Percentiles rank a stretch among this genome's conserved stretches.
Evolutionary conservation across 2,329 filamentous ascomycete genomes (phyloP).

Genomic region (Annulohypoxylon truncatum): DNA sequence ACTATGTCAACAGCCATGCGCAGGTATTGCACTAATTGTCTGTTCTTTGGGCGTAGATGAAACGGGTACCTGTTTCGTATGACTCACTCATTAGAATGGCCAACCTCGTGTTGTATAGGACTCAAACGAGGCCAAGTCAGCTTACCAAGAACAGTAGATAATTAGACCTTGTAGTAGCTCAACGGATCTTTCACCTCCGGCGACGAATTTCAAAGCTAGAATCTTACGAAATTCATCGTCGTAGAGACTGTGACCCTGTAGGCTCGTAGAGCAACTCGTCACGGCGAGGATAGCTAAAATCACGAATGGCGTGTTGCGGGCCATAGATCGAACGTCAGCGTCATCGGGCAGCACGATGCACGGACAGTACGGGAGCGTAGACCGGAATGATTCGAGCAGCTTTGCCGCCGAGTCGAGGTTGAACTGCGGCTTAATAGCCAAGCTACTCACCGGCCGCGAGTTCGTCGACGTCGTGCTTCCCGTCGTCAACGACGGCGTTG

Average conservation of each 20-base stretch:
- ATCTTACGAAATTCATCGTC: constrained; percentile 69
- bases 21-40: constrained; percentile 62
- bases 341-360: constrained; percentile 57
- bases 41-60: constrained; percentile 64
- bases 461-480: constrained; percentile 43
- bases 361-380: constrained; percentile 56
- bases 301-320: constrained; percentile 62
- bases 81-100: constrained; percentile 3
- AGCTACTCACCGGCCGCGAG: constrained; percentile 52
- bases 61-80: constrained; percentile 64
- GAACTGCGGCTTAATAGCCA: constrained; percentile 64
- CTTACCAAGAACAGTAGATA: constrained; percentile 68
- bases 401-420: constrained; percentile 65
- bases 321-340: constrained; percentile 58
- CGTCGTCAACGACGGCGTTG: constrained; percentile 45
- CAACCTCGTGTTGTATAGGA: neutral
- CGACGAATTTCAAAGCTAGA: constrained; percentile 66
- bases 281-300: constrained; percentile 65
- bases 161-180: constrained; percentile 68
- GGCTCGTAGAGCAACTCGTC: constrained; percentile 59
- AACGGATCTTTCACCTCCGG: constrained; percentile 66
- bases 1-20: constrained; percentile 64
- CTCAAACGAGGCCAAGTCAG: neutral
- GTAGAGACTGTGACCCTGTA: constrained; percentile 65
- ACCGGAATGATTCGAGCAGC: constrained; percentile 57